Base-by-base conservation (phyloP, 2,329 filamentous ascomycete species). In the Sordariomycetes sp. region DNA sequence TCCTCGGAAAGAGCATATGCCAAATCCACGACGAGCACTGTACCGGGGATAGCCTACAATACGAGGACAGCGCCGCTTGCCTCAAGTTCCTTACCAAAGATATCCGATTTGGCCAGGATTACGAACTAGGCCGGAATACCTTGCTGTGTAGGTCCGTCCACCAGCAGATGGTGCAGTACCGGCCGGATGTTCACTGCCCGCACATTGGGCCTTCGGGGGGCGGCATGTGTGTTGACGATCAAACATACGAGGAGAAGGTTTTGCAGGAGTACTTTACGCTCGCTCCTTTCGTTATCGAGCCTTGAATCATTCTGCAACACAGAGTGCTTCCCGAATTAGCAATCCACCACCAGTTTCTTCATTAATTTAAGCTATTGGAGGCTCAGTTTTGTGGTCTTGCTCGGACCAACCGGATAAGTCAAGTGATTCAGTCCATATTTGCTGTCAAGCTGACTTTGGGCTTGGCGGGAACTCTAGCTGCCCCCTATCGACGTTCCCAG, bases 141-240 rank as follows among this genome's bases (percentile, higher is more conserved):
- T n/a, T 46, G 18, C 40, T 46, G 5, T 46, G 40, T n/a, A 8
- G 40, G 40, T 46, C 40, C 6, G 18, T 46, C 7, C 40, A 46
- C n/a, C 40, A 46, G 18, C 40, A 46, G 18, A 46, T 46, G 40
- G 40, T 46, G 6, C 40, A 46, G 40, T 46, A 46, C 40, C 14
- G 40, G 10, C 40, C 40, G 6, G 40, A 46, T 46, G 18, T 46
- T 37, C 66, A 69, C 58, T 68, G 66, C 52, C 61, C 65, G 3
- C 67, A 68, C 28, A 66, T 68, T n/a, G 66, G 66, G 3, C 65
- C 64, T 1, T 65, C 60, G 0, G 66, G 66, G n/a, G 66, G 67
- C 34, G 65, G 66, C 24, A 68, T 68, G 55, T 69, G 67, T 53
- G 59, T 67, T 35, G 46, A 67, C 24, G 54, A 62, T 6, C 14